Conservation (phyloP, 768 basidiomycete species). For the Agaricus bisporus region DNA sequence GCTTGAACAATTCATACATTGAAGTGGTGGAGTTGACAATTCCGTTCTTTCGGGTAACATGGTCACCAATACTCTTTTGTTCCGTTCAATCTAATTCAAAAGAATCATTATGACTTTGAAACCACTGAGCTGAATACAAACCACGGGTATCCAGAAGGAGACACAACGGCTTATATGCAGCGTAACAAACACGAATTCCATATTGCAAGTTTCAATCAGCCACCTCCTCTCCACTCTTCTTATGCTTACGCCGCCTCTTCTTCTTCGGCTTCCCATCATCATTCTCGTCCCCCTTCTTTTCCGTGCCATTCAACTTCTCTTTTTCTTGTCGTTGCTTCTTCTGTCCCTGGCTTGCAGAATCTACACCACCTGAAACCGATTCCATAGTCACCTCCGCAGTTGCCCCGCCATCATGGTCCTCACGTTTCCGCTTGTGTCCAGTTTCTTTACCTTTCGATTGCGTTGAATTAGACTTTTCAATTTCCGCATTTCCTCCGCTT, state of each 20-base stretch:
- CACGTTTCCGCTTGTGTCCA: conserved; percentile 17
- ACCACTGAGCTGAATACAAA: no score
- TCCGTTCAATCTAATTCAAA: no score
- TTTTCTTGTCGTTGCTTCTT: neutral
- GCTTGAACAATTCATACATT: no score
- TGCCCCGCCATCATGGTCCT: conserved; percentile 23
- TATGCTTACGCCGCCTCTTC: conserved; percentile 16
- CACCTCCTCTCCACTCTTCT: conserved; percentile 16
- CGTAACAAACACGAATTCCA: neutral
- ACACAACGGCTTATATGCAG: neutral
- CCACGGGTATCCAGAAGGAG: neutral
- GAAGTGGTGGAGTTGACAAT: no score
- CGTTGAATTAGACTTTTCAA: conserved; percentile 18
- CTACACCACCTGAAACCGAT: neutral
- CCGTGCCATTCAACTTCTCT: neutral
- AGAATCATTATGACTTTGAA: no score
- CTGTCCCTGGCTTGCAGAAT: conserved; percentile 18
- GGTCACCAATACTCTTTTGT: no score
- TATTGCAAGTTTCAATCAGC: neutral
- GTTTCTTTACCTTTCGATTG: conserved; percentile 22
- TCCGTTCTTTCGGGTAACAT: no score
- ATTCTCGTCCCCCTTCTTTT: neutral
- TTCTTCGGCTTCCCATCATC: conserved; percentile 9
- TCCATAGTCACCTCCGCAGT: neutral
- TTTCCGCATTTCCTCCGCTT: conserved; percentile 11